Conservation (phyloP, 2,329 filamentous ascomycete genomes). For the Xenosphaeropsis pyriputrescens region DNA sequence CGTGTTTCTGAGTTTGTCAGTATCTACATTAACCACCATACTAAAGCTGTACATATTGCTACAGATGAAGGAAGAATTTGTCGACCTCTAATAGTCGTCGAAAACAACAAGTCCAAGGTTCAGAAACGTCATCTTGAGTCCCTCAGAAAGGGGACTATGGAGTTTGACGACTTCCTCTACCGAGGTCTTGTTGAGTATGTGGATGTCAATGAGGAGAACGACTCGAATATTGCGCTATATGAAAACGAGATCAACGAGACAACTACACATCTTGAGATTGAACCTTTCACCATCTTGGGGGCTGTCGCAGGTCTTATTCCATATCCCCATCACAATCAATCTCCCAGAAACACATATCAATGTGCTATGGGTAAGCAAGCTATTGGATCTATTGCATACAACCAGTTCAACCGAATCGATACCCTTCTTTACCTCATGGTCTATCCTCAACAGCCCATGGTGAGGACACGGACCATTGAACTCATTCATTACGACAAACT, state of each 20-base stretch:
- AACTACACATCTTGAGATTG: slow-evolving; percentile 92
- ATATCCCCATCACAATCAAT: slow-evolving; percentile 98
- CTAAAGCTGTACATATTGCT: slow-evolving; percentile 83
- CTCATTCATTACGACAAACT: slow-evolving; percentile 95
- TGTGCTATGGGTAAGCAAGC: slow-evolving; percentile 99
- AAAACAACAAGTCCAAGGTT: slow-evolving; percentile 72
- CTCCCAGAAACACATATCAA: slow-evolving; percentile 95
- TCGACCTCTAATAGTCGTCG: slow-evolving; percentile 87
- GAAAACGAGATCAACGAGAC: slow-evolving; percentile 70
- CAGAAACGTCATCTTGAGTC: slow-evolving; percentile 65
- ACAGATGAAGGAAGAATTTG: slow-evolving; percentile 97
- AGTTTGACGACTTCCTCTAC: slow-evolving; percentile 88
- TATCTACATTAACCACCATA: slow-evolving; percentile 89
- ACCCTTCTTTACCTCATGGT: slow-evolving; percentile 93
- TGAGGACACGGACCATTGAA: slow-evolving; percentile 93
- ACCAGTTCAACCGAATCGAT: slow-evolving; percentile 94
- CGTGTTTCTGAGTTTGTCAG: slow-evolving; percentile 93
- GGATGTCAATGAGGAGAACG: slow-evolving; percentile 97
- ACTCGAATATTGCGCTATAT: slow-evolving; percentile 82
- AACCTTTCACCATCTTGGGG: slow-evolving; percentile 91
- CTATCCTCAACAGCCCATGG: slow-evolving; percentile 94
- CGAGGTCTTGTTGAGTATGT: slow-evolving; percentile 90
- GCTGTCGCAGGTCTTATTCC: slow-evolving; percentile 94
- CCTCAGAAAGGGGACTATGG: slow-evolving; percentile 67
- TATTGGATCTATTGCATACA: slow-evolving; percentile 94